Conservation (phyloP, 371 early-diverging fungal species). For the Haplosporangium sp. region DNA sequence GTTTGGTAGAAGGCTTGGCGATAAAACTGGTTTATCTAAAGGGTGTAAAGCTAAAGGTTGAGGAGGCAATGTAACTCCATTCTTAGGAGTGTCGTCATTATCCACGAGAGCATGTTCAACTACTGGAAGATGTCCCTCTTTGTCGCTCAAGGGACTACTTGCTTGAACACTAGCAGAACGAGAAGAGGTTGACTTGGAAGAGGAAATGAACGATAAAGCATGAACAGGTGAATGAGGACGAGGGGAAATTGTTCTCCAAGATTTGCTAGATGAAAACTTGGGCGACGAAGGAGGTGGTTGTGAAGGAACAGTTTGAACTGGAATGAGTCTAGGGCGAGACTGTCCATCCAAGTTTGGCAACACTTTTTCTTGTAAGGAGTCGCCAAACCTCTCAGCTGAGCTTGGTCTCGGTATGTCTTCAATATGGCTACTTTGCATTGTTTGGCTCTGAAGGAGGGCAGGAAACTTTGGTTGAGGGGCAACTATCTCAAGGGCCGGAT, state of each 20-base stretch:
- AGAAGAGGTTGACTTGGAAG: conserved; percentile 10
- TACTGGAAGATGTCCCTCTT: neutral
- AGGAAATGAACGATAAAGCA: conserved; percentile 6
- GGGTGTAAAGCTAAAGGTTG: neutral
- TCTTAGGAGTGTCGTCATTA: neutral
- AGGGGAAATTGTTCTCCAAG: conserved; percentile 22
- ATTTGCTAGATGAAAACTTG: conserved; percentile 7
- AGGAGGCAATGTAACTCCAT: neutral
- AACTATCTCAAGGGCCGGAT: conserved; percentile 7
- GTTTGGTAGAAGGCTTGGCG: conserved; percentile 1
- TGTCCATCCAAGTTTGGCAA: neutral
- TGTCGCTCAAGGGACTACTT: neutral
- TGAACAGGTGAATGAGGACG: conserved; percentile 12
- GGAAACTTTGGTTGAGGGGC: conserved; percentile 17
- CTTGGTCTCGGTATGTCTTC: neutral
- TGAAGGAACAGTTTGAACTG: conserved; percentile 3
- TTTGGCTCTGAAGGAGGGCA: neutral
- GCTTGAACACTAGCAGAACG: neutral
- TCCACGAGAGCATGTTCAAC: neutral
- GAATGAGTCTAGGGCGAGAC: conserved; percentile 8
- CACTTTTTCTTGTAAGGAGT: neutral
- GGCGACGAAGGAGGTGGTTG: conserved; percentile 26
- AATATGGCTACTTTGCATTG: neutral
- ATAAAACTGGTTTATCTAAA: neutral
- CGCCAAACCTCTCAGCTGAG: conserved; percentile 3